Evolutionary conservation across 2,329 filamentous ascomycete genomes (phyloP).

Genomic region (Fusarium setosum): DNA sequence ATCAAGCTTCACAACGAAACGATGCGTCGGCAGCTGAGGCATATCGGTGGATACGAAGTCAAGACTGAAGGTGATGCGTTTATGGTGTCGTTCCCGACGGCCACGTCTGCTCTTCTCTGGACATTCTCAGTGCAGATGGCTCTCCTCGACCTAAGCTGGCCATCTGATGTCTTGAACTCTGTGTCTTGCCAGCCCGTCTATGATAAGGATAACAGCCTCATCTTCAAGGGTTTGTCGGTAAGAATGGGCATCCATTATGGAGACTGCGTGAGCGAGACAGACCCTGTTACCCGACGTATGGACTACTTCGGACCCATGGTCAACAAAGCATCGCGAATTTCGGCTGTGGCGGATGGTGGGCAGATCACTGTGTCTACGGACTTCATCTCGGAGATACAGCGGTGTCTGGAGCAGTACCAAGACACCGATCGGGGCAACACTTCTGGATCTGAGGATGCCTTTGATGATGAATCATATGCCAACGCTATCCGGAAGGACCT

Average conservation of each 20-base stretch:
- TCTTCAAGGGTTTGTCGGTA: conserved; percentile 94
- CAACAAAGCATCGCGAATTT: conserved; percentile 95
- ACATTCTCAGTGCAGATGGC: conserved; percentile 93
- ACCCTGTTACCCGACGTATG: conserved; percentile 97
- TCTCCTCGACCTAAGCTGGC: conserved; percentile 91
- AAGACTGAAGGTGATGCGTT: conserved; percentile 99
- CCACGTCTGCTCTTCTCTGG: conserved; percentile 94
- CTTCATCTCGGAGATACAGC: conserved; percentile 95
- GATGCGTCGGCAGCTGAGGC: conserved; percentile 91
- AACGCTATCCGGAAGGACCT: conserved; percentile 87
- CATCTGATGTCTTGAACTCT: conserved; percentile 89
- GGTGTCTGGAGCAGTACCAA: conserved; percentile 88
- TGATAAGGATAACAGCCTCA: conserved; percentile 87
- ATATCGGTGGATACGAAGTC: conserved; percentile 97
- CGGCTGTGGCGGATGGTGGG: conserved; percentile 92
- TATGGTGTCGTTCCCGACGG: conserved; percentile 98
- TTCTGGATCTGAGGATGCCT: conserved; percentile 72
- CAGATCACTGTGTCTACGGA: conserved; percentile 98
- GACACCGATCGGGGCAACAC: conserved; percentile 81
- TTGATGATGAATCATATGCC: conserved; percentile 80
- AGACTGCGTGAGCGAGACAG: conserved; percentile 91
- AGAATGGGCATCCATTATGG: conserved; percentile 99
- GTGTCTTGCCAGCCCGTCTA: conserved; percentile 84
- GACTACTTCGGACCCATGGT: conserved; percentile 99
- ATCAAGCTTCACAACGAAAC: conserved; percentile 98